Base-by-base conservation (phyloP, 495 filamentous ascomycete genomes). In the Hyaloscypha finlandica region DNA sequence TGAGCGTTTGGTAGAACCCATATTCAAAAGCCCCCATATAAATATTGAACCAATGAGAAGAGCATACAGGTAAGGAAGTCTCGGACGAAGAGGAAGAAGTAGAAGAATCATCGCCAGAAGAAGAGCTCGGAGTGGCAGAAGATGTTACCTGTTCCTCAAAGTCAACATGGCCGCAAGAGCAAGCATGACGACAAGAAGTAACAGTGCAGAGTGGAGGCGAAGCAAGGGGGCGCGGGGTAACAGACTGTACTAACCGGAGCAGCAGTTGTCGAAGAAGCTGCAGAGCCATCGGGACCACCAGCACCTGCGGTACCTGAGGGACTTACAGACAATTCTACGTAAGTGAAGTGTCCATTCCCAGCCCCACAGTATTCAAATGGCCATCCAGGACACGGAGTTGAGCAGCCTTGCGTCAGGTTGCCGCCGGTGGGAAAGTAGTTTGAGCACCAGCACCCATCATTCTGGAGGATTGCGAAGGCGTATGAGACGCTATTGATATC, bases 381-480 rank as follows among this genome's bases (percentile, higher is more conserved):
- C 72, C 86, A 94, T 22, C 90, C 91, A 31, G 90, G 90, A 70
- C 91, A 94, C 6, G 63, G 56, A 8, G 78, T 71, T 65, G 79
- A 79, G 76, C 91, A 94, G 19, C 84, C 75, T 22, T 75, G 76
- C 16, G 42, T 48, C 42, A 12, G 16, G 29, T 72, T 76, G 70
- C 67, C 76, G 20, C 79, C 70, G 16, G 71, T 79, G 0, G 91
- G 91, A 14, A 79, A 80, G 68, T 88, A 88, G 69, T 94, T 86
- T 2, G 89, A 89, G 75, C 91, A 94, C 91, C 91, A 94, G 77
- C 91, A 94, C 37, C 77, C 75, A 25, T 85, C 78, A 22, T 78
- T 81, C 70, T 89, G 88, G 20, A 93, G 69, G 37, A 94, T 74
- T 19, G 83, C 91, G 72, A 91, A 89, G 11, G 90, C 90, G 74